A percentile compares a stretch with the other conserved stretches of the same genome.
Evolutionary conservation across 2,329 filamentous ascomycete genomes (phyloP).

Genomic region (Alternaria metachromatica): DNA sequence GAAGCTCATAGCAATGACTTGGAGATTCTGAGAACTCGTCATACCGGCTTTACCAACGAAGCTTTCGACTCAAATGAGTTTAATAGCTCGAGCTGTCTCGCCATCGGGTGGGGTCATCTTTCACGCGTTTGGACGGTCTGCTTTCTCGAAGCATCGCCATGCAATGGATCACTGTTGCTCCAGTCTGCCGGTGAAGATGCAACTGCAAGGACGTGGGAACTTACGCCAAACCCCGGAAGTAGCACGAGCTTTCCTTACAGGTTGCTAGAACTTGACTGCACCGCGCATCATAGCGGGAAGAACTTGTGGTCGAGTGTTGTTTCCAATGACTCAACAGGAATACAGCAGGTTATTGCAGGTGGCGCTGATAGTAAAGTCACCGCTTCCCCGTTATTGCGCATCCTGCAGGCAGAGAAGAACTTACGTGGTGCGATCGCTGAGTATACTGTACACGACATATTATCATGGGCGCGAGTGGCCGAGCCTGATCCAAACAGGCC

Average conservation of each 20-base stretch:
- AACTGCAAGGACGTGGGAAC: slow-evolving; percentile 73
- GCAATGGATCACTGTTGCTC: slow-evolving; percentile 55
- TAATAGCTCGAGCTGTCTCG: slow-evolving; percentile 56
- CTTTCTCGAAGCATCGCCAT: slow-evolving; percentile 59
- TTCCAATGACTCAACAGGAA: background rate
- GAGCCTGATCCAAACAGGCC: background rate
- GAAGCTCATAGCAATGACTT: slow-evolving; percentile 27
- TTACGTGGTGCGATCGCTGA: slow-evolving; percentile 16
- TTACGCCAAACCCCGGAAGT: slow-evolving; percentile 15
- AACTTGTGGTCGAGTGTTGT: slow-evolving; percentile 76
- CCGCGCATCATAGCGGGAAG: slow-evolving; percentile 79
- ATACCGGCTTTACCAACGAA: slow-evolving; percentile 55
- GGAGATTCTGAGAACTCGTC: slow-evolving; percentile 38
- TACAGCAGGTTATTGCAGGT: slow-evolving; percentile 55
- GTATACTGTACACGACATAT: slow-evolving; percentile 37
- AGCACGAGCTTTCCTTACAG: slow-evolving; percentile 24
- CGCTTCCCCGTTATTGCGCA: slow-evolving; percentile 17
- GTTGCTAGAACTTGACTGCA: slow-evolving; percentile 62
- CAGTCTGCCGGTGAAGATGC: slow-evolving; percentile 88
- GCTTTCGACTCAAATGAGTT: slow-evolving; percentile 28
- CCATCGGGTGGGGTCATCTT: slow-evolving; percentile 81
- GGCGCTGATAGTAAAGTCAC: slow-evolving; percentile 78
- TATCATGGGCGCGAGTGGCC: slow-evolving; percentile 15
- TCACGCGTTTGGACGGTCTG: slow-evolving; percentile 89
- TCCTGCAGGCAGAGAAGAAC: background rate